Conservation (phyloP, 352 stramenopile species). For the Globisporangium viniferum region DNA sequence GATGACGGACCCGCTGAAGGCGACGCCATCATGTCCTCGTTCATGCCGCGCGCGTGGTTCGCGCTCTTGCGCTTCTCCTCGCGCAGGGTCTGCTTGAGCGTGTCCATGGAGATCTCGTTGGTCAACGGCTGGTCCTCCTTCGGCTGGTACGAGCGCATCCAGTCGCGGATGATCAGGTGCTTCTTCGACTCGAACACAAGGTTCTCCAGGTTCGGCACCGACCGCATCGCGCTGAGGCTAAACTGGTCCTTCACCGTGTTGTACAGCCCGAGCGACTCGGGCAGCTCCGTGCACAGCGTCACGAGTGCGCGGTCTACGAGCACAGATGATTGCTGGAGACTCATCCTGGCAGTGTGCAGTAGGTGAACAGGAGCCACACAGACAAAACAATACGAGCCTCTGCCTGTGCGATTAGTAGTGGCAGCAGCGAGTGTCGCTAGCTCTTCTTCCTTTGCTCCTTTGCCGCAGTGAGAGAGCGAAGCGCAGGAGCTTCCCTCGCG, state of each 20-base stretch:
- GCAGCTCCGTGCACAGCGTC: constrained; percentile 70
- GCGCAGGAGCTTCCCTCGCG: background rate
- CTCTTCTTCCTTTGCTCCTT: background rate
- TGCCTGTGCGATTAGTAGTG: background rate
- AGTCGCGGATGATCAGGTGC: constrained; percentile 61
- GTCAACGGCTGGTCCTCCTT: constrained; percentile 48
- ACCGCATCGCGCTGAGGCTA: constrained; percentile 50
- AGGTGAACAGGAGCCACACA: background rate
- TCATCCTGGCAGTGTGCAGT: constrained; percentile 51
- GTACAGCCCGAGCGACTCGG: constrained; percentile 76
- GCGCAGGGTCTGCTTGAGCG: constrained; percentile 39
- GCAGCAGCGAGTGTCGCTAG: background rate
- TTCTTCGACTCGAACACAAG: constrained; percentile 58
- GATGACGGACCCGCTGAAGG: background rate
- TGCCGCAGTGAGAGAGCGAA: background rate
- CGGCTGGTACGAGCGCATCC: constrained; percentile 66
- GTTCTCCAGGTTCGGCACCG: constrained; percentile 51
- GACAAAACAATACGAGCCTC: background rate
- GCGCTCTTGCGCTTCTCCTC: constrained; percentile 48
- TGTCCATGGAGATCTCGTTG: constrained; percentile 56
- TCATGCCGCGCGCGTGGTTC: constrained; percentile 35
- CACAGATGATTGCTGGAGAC: constrained; percentile 62
- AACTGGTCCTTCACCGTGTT: constrained; percentile 73
- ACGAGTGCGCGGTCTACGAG: constrained; percentile 77
- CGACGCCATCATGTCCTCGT: constrained; percentile 36